phyloP scores from a whole-genome alignment of 2,329 filamentous ascomycete species.

The Alternaria novae-zelandiae region DNA sequence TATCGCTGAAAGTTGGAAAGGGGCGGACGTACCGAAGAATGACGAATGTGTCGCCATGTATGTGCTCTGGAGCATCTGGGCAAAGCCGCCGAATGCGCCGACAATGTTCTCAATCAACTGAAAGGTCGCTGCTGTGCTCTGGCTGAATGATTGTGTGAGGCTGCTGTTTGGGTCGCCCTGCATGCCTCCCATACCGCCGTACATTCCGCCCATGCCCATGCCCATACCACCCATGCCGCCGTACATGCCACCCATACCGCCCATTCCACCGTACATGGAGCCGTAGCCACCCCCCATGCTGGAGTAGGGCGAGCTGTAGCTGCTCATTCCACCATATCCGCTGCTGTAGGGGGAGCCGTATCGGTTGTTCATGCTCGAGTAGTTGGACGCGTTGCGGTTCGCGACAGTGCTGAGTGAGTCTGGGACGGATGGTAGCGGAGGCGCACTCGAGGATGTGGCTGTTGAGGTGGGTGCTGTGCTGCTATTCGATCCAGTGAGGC shows the following conservation, averaged over 20 bases:
- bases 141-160: slow-evolving; percentile 92
- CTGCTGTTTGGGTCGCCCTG: slow-evolving; percentile 79
- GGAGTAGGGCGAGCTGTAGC: slow-evolving; percentile 63
- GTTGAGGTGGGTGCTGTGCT: slow-evolving; percentile 55
- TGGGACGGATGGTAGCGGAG: slow-evolving; percentile 81
- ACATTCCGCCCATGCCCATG: slow-evolving; percentile 51
- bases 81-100: slow-evolving; percentile 93
- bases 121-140: slow-evolving; percentile 95
- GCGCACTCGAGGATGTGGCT: slow-evolving; percentile 54
- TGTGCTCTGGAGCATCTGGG: slow-evolving; percentile 98
- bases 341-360: slow-evolving; percentile 57
- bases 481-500: slow-evolving; percentile 41
- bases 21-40: slow-evolving; percentile 79
- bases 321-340: slow-evolving; percentile 58
- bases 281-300: slow-evolving; percentile 55
- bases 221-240: slow-evolving; percentile 44
- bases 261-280: slow-evolving; percentile 49
- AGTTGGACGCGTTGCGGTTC: slow-evolving; percentile 86
- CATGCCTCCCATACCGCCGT: slow-evolving; percentile 57
- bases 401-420: slow-evolving; percentile 78
- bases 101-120: slow-evolving; percentile 98
- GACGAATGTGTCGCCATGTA: slow-evolving; percentile 99
- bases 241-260: slow-evolving; percentile 50
- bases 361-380: slow-evolving; percentile 69
- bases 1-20: background rate